Base-by-base conservation (phyloP, 495 filamentous ascomycete species). In the Penicillium desertorum region DNA sequence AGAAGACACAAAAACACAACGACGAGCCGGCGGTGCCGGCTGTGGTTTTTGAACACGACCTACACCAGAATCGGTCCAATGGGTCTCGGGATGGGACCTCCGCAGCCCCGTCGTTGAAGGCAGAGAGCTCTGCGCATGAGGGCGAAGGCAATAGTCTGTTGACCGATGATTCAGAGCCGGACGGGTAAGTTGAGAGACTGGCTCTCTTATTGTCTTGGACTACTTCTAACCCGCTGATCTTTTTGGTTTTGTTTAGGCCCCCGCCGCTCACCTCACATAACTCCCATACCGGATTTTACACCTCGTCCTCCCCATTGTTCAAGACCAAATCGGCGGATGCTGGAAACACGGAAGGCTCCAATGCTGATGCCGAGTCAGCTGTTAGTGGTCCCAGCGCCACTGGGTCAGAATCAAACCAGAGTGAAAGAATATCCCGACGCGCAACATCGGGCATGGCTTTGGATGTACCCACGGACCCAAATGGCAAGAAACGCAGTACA, bases 241-340 rank as follows among this genome's bases (percentile, higher is more conserved):
- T 47, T 14, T 53, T 39, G 36, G 16, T 8, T 30, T 45, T 47
- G 22, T 59, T 30, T 64, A 85, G 82, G 51, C 75, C 79, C 46
- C 86, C 82, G 55, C 88, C 83, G 56, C 80, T 89, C 53, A 85
- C 86, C 42, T 79, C 85, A 29, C 87, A 87, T 71, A 80, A 87
- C 37, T 93, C 90, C 27, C 90, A 94, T 67, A 79, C 86, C 60
- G 90, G 86, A 54, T 88, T 89, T 70, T 78, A 92, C 52, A 93
- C 91, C 29, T 84, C 88, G 12, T 93, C 90, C 16, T 92, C 91
- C 25, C 91, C 90, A 29, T 73, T 92, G 51, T 83, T 94, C 34
- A 85, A 86, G 61, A 81, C 71, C 62, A 82, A 76, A 51, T 80
- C 73, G 58, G 76, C 71, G 57, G 76, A 72, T 36, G 62, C 72